These are phyloP conservation scores for Verticillium klebahnii DNA, from an alignment of 2,329 filamentous ascomycete species.

Conservation along the genomic window DNA sequence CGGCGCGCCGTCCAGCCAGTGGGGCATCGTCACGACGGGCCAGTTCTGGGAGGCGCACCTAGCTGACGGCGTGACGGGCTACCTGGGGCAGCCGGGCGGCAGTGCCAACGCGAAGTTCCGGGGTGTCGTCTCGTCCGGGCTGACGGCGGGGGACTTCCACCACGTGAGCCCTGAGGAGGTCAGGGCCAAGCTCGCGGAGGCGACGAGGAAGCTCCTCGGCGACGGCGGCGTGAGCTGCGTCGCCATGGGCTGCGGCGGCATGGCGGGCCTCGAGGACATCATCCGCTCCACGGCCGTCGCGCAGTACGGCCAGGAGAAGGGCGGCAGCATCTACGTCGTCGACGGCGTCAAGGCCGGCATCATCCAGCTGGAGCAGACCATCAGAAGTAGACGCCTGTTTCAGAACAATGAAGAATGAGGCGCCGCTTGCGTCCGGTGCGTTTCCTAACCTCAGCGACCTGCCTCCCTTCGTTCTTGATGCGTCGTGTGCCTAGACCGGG, in stretches of 20 bases:
- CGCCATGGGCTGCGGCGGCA: conserved; percentile 84
- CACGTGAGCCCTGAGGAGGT: conserved; percentile 62
- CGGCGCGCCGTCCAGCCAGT: conserved; percentile 38
- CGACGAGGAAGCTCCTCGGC: conserved; percentile 61
- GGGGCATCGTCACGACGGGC: conserved; percentile 88
- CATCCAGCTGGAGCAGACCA: conserved; percentile 53
- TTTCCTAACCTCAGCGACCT: neutral
- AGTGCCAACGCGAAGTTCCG: conserved; percentile 53
- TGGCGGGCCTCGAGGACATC: conserved; percentile 77
- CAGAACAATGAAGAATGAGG: neutral
- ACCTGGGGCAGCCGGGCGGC: conserved; percentile 49
- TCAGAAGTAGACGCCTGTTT: conserved; percentile 26
- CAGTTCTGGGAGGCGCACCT: conserved; percentile 77
- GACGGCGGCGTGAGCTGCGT: conserved; percentile 59
- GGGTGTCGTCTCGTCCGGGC: conserved; percentile 76
- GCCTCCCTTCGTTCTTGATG: neutral
- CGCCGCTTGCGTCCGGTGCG: too few species aligned
- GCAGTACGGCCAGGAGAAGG: conserved; percentile 55
- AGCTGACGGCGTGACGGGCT: conserved; percentile 55
- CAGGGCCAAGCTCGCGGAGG: conserved; percentile 59
- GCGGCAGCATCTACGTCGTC: conserved; percentile 58
- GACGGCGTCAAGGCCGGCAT: conserved; percentile 75
- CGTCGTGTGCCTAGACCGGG: too few species aligned
- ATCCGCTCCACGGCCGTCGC: conserved; percentile 67
- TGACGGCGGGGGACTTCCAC: conserved; percentile 78